Conservation (phyloP, 176 grass and related monocot species). For the Microstegium vimineum region DNA sequence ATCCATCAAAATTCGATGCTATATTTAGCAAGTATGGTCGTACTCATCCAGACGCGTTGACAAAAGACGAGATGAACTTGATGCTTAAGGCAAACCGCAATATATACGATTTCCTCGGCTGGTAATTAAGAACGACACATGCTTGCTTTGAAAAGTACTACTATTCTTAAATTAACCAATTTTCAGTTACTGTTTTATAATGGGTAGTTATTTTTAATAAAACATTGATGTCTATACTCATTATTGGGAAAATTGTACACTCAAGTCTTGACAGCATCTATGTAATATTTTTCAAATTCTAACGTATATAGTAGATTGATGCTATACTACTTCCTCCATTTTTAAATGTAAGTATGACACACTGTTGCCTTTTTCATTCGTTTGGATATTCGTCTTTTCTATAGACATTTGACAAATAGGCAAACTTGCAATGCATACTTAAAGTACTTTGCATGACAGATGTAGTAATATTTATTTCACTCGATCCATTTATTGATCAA, state of each 20-base stretch:
- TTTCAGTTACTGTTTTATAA: not conserved
- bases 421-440: not conserved
- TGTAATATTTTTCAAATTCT: not conserved
- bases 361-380: not conserved
- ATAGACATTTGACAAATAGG: not conserved
- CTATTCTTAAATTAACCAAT: not conserved
- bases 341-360: not conserved
- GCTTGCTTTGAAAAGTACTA: not conserved
- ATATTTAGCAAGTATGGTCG: conserved; percentile 61
- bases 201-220: not conserved
- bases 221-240: not conserved
- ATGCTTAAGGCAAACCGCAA: conserved; percentile 58
- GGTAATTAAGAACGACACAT: conserved; percentile 35
- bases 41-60: conserved; percentile 48
- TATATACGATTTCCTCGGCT: conserved; percentile 41
- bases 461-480: not conserved
- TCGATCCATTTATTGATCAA: not conserved
- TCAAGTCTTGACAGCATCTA: not conserved
- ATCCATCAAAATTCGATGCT: conserved; percentile 55
- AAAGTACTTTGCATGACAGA: not conserved
- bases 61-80: conserved; percentile 30
- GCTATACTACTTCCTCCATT: not conserved
- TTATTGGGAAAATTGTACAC: not conserved
- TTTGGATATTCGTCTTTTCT: not conserved
- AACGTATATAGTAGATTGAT: not conserved